A percentile compares a stretch with the other conserved stretches of the same genome.
These are phyloP conservation scores for Rhodomyrtus tomentosa DNA, from an alignment of 345 rosid species.

Conservation along the genomic window DNA sequence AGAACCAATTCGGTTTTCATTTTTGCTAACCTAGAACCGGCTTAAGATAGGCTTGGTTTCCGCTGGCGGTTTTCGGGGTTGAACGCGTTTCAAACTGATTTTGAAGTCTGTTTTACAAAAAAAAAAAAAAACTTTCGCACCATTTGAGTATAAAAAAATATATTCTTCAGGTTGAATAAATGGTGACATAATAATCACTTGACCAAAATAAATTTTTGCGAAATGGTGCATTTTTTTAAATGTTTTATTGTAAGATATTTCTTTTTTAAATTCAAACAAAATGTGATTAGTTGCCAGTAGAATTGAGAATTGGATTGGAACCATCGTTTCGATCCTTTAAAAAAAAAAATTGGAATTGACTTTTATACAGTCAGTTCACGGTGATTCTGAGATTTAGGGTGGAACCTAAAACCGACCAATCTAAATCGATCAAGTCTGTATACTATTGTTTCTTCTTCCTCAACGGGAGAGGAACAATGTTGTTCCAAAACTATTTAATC, in stretches of 20 bases:
- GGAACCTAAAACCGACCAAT: not conserved
- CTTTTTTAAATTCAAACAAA: too few relatives aligned
- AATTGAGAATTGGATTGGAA: not conserved
- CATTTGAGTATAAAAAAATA: not conserved
- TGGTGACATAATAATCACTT: not conserved
- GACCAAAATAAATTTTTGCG: not conserved
- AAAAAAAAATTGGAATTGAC: not conserved
- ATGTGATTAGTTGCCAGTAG: too few relatives aligned
- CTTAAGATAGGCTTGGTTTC: not conserved
- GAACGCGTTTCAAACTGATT: not conserved
- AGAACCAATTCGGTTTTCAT: not conserved
- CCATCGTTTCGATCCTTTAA: not conserved
- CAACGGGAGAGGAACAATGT: too few relatives aligned
- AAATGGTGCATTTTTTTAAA: not conserved
- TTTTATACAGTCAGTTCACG: too few relatives aligned
- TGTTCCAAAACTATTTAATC: too few relatives aligned
- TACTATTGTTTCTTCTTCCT: not conserved
- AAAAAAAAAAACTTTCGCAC: not conserved
- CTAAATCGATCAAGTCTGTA: not conserved
- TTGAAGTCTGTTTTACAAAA: not conserved
- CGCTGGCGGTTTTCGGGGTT: not conserved
- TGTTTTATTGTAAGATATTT: too few relatives aligned
- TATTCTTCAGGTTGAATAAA: not conserved
- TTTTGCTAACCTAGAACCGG: not conserved
- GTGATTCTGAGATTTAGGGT: not conserved